Conservation (phyloP, 1,284 basidiomycete genomes). For the Neolentinus lepideus region DNA sequence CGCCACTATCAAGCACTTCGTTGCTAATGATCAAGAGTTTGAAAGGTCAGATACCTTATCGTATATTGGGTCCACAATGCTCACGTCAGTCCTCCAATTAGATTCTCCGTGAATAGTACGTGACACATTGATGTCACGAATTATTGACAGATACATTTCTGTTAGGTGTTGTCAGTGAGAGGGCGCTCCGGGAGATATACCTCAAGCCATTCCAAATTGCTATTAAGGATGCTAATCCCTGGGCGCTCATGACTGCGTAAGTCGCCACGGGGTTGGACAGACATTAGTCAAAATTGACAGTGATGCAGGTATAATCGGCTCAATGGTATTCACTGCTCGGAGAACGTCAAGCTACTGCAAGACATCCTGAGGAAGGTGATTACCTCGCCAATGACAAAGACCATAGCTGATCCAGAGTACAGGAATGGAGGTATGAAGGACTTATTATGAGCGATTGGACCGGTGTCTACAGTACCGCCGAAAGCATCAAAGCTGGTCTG, state of each 20-base stretch:
- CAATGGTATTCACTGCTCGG: slow-evolving; percentile 43
- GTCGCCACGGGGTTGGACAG: slow-evolving; percentile 9
- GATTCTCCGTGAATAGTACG: slow-evolving; percentile 44
- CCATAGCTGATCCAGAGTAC: slow-evolving; percentile 22
- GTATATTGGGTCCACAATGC: not conserved
- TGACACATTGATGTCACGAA: slow-evolving; percentile 7
- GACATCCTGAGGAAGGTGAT: slow-evolving; percentile 34
- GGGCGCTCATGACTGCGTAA: slow-evolving; percentile 38
- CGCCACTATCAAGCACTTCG: slow-evolving; percentile 39
- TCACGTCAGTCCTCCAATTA: slow-evolving; percentile 9
- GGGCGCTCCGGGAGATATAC: slow-evolving; percentile 53
- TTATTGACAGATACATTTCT: not conserved
- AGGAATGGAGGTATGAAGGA: not conserved
- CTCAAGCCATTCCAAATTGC: slow-evolving; percentile 40
- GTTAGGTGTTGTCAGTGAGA: slow-evolving; percentile 40
- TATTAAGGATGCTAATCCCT: slow-evolving; percentile 34
- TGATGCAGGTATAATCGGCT: slow-evolving; percentile 40
- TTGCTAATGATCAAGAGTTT: slow-evolving; percentile 46
- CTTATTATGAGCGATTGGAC: slow-evolving; percentile 36
- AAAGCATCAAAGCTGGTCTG: slow-evolving; percentile 46
- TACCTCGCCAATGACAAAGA: slow-evolving; percentile 29
- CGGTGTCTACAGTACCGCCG: slow-evolving; percentile 41
- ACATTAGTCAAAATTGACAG: not conserved
- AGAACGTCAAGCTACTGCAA: slow-evolving; percentile 34
- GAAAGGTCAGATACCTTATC: slow-evolving; percentile 19